These are phyloP conservation scores for Inga laurina DNA, from an alignment of 306 rosid genomes.

Conservation along the genomic window DNA sequence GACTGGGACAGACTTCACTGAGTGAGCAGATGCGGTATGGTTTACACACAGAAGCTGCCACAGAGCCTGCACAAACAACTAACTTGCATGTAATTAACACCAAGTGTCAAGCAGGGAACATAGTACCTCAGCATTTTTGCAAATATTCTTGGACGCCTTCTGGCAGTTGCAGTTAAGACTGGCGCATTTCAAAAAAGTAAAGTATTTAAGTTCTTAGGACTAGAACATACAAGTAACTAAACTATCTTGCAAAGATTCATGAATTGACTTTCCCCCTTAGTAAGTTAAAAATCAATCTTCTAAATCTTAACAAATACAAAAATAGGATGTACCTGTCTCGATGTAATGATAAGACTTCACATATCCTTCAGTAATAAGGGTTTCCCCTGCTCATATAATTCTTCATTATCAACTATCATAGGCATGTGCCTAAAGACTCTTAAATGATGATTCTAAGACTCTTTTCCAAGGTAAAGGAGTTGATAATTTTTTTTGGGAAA, in stretches of 20 bases:
- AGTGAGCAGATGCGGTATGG: constrained; percentile 58
- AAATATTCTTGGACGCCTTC: background rate
- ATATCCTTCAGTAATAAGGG: constrained; percentile 86
- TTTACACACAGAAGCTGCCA: constrained; percentile 97
- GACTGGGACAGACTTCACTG: constrained; percentile 44
- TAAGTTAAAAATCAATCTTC: constrained; percentile 23
- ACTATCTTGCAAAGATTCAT: constrained; percentile 21
- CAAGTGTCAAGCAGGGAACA: constrained; percentile 19
- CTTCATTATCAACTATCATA: constrained; percentile 88
- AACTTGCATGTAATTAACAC: constrained; percentile 19
- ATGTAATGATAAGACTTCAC: constrained; percentile 70
- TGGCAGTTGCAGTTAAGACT: constrained; percentile 5
- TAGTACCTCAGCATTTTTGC: background rate
- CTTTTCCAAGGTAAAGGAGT: background rate
- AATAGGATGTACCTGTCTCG: constrained; percentile 75
- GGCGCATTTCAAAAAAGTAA: background rate
- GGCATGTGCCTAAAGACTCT: constrained; percentile 79
- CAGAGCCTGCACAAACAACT: constrained; percentile 71
- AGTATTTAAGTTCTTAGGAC: too few relatives aligned
- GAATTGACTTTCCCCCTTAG: constrained; percentile 9
- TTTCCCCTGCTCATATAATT: constrained; percentile 95
- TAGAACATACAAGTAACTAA: background rate
- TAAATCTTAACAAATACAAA: constrained; percentile 4
- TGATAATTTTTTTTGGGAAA: background rate
- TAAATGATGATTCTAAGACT: too few relatives aligned